These are phyloP conservation scores for Russula emetica DNA, from an alignment of 768 basidiomycete species.

Conservation along the genomic window DNA sequence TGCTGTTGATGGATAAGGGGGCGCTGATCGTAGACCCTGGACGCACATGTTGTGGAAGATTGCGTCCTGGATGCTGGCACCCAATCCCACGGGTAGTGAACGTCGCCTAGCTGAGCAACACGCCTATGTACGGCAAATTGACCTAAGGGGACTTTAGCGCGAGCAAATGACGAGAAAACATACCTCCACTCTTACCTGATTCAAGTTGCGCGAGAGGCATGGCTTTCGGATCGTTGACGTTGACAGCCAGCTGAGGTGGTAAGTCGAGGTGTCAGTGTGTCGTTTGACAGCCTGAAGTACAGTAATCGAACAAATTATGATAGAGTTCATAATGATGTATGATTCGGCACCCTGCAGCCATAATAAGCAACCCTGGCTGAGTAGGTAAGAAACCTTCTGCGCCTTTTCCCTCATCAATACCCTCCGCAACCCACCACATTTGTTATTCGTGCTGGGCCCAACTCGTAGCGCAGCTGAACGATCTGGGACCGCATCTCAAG, in stretches of 20 bases:
- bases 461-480: slow-evolving; percentile 1
- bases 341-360: slow-evolving; percentile 5
- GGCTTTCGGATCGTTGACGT: not conserved
- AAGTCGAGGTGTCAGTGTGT: slow-evolving; percentile 16
- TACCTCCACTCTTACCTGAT: slow-evolving; percentile 13
- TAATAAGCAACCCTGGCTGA: slow-evolving; percentile 19
- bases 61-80: slow-evolving; percentile 12
- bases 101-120: slow-evolving; percentile 12
- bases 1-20: slow-evolving; percentile 15
- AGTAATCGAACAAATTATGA: not conserved
- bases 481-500: not conserved
- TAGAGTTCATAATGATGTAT: not conserved
- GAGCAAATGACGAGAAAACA: slow-evolving; percentile 23
- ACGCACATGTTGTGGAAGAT: slow-evolving; percentile 16
- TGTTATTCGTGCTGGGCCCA: not conserved
- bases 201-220: slow-evolving; percentile 1
- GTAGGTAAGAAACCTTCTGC: not conserved
- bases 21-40: slow-evolving; percentile 19
- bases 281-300: not conserved
- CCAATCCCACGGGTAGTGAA: slow-evolving; percentile 9
- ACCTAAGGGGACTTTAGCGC: slow-evolving; percentile 13
- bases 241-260: slow-evolving; percentile 7
- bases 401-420: not conserved
- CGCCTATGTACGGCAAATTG: slow-evolving; percentile 22
- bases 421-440: slow-evolving; percentile 1